Evolutionary conservation across 1,139 yeast genomes (phyloP), one percentile per base, ranked within the genome.

Genomic region (Saccharomyces hybrid): DNA sequence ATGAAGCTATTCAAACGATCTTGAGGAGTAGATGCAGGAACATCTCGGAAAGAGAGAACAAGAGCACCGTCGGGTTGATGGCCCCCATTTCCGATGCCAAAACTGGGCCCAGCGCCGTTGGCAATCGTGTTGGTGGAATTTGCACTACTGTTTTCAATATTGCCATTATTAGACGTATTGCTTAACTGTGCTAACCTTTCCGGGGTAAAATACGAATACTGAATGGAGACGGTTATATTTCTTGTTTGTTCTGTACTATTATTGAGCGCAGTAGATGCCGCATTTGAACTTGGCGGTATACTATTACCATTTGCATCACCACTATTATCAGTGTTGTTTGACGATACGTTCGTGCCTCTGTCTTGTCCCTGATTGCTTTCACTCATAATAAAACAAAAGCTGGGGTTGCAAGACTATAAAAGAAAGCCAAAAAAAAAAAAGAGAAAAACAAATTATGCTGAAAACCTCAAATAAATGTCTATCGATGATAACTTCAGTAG

Each of bases 1-100:
- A 85, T 80, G 56, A 85, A 76, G 56, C 82, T 81, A 32, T 78
- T 76, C 41, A 72, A 56, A 27, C 71, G 64, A 8, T 68, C 66
- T 26, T 67, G 67, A 2, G 71, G 63, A 20, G 71, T 65, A 4
- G 65, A 57, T 2, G 60, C 53, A 1, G 84, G 78, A 51, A 82
- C 82, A 61, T 83, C 83, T 14, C 89, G 88, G 47, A 85, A 79
- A 31, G 84, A 81, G 64, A 85, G 72, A 25, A 57, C 82, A 74
- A 56, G 83, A 20, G 66, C 62, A 7, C 61, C 66, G 48, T 59
- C 62, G 5, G 65, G 65, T 41, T 61, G 54, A 23, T 53, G 41
- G 25, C 52, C 56, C 13, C 51, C 51, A n/a, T 49, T 44, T 34
- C 42, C 41, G 50, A 27, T 32, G 50, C 47, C 23, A 47, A 48